Percentiles rank a stretch among this genome's conserved stretches.
phyloP scores from a whole-genome alignment of 2,329 filamentous ascomycete species.

The Aspergillus quadricinctus region DNA sequence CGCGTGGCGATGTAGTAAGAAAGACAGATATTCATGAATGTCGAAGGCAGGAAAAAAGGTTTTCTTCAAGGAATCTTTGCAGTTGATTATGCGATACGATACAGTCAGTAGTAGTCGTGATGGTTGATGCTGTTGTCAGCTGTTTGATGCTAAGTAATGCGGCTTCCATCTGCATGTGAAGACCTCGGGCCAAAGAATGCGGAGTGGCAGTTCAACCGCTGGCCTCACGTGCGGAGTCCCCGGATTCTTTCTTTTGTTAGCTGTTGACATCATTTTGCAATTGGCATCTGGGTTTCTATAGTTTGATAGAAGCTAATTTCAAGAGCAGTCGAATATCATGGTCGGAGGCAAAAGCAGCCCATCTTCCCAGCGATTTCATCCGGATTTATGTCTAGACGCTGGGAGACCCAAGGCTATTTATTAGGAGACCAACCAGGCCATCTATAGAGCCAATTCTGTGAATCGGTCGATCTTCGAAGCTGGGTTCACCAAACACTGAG shows the following conservation, averaged over 20 bases:
- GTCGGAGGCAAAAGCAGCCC: background rate
- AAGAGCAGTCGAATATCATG: background rate
- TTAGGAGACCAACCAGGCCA: background rate
- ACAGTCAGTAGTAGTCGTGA: conserved; percentile 9
- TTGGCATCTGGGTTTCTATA: background rate
- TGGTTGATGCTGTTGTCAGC: conserved; percentile 4
- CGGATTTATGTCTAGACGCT: no score
- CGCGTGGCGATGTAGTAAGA: background rate
- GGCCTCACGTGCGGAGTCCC: conserved; percentile 19
- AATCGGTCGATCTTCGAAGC: no score
- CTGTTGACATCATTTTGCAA: background rate
- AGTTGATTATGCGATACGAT: background rate
- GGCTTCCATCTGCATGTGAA: conserved; percentile 18
- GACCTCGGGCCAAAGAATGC: conserved; percentile 18
- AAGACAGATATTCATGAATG: background rate
- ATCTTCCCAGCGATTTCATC: background rate
- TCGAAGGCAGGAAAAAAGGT: background rate
- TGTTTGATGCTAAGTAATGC: conserved; percentile 1
- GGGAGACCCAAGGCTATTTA: background rate
- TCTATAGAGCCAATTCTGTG: background rate
- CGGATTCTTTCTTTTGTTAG: background rate
- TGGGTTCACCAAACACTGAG: background rate
- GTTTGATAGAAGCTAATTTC: background rate
- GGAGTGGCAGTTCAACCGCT: conserved; percentile 5
- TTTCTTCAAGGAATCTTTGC: background rate